Conservation (phyloP, 2,329 filamentous ascomycete species). For the Phaeosphaeriaceae sp. region DNA sequence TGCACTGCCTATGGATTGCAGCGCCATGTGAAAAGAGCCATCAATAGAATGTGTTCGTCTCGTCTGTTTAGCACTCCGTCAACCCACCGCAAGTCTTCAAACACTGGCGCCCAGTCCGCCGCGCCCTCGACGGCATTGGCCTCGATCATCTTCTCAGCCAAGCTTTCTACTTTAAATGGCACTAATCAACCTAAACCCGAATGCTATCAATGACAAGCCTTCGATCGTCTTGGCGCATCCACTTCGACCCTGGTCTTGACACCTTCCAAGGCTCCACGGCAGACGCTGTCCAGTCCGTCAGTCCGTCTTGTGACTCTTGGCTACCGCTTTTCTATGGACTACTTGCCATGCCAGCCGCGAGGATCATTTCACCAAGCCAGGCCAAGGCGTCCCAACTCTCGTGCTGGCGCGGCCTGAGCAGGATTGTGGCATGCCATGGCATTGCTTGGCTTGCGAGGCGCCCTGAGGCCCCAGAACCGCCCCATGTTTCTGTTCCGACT, state of each 20-base stretch:
- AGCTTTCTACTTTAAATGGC: conserved; percentile 37
- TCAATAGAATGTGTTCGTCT: background rate
- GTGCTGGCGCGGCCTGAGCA: conserved; percentile 13
- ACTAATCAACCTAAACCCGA: conserved; percentile 43
- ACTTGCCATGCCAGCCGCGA: background rate
- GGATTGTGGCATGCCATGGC: conserved; percentile 28
- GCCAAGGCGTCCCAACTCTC: conserved; percentile 26
- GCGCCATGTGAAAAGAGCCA: background rate
- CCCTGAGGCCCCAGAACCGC: conserved; percentile 14
- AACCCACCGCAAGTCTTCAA: background rate
- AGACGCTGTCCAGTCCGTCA: conserved; percentile 21
- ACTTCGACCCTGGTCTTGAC: conserved; percentile 29
- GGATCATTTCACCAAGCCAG: conserved; percentile 23
- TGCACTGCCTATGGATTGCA: background rate
- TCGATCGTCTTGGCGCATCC: conserved; percentile 35
- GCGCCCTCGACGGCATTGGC: conserved; percentile 22
- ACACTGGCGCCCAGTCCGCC: conserved; percentile 28
- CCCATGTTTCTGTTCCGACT: conserved; percentile 13
- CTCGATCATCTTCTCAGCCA: conserved; percentile 26
- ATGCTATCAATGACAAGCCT: conserved; percentile 45
- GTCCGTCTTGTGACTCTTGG: conserved; percentile 37
- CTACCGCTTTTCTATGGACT: conserved; percentile 12
- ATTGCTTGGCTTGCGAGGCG: conserved; percentile 31
- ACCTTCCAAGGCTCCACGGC: conserved; percentile 30
- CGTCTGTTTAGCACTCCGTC: background rate